These are phyloP conservation scores for Fraxinus americana DNA, from an alignment of 257 asterid species.

Conservation along the genomic window DNA sequence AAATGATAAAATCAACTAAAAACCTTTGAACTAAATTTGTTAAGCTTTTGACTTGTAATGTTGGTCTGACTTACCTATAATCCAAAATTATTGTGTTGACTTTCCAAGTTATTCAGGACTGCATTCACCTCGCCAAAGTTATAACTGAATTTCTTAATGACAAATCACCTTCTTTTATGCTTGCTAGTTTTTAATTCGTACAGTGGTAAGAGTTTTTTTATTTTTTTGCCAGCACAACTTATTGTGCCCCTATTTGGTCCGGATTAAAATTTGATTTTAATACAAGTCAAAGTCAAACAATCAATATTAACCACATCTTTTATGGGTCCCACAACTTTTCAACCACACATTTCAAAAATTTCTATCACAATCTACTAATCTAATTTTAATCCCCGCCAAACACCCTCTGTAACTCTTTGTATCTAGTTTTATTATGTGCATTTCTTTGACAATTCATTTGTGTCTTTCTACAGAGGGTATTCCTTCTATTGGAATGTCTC, in stretches of 20 bases:
- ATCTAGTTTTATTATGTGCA: constrained; percentile 17
- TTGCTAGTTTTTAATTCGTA: neutral
- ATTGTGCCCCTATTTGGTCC: too few relatives aligned
- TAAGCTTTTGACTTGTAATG: neutral
- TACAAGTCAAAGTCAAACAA: too few relatives aligned
- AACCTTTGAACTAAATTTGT: neutral
- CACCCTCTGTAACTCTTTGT: constrained; percentile 13
- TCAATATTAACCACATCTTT: too few relatives aligned
- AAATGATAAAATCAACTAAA: neutral
- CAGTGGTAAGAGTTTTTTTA: neutral
- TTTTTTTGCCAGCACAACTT: neutral
- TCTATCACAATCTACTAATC: too few relatives aligned
- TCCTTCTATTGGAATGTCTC: constrained; percentile 94
- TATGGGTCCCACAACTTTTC: too few relatives aligned
- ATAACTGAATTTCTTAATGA: neutral
- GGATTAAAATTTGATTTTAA: too few relatives aligned
- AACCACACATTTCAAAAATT: too few relatives aligned
- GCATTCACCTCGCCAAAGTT: neutral
- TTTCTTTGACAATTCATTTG: constrained; percentile 29
- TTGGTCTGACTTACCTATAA: neutral
- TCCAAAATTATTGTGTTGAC: neutral
- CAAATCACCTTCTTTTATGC: neutral
- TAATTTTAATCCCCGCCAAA: too few relatives aligned
- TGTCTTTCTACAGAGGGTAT: constrained; percentile 78
- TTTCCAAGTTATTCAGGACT: neutral